Conservation (phyloP, 2,329 filamentous ascomycete species). For the Calonectria henricotiae region DNA sequence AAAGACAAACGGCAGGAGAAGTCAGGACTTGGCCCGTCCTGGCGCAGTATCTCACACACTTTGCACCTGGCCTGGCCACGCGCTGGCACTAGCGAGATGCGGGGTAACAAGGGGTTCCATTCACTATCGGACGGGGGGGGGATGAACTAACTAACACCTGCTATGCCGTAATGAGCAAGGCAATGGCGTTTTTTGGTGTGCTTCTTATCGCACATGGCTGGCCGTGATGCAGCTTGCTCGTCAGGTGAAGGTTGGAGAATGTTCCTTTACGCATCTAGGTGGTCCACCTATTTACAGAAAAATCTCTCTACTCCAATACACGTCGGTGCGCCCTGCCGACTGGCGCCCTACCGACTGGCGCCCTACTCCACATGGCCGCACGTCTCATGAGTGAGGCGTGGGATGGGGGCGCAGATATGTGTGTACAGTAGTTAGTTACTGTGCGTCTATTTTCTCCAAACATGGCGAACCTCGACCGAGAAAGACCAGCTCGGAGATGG, state of each 20-base stretch:
- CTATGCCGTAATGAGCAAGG: conserved; percentile 22
- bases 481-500: not conserved
- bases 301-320: conserved; percentile 14
- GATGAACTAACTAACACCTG: conserved; percentile 14
- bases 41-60: conserved; percentile 22
- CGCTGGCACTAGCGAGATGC: conserved; percentile 36
- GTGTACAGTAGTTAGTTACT: not conserved
- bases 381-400: not conserved
- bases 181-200: not conserved
- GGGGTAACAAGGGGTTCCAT: conserved; percentile 32
- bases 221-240: conserved; percentile 2
- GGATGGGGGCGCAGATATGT: not conserved
- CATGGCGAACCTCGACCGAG: conserved; percentile 3
- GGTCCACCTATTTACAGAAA: conserved; percentile 7
- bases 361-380: conserved; percentile 9
- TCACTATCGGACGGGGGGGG: conserved; percentile 5
- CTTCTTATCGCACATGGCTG: conserved; percentile 19
- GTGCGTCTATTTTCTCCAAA: conserved; percentile 8
- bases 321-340: conserved; percentile 15
- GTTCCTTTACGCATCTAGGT: conserved; percentile 6
- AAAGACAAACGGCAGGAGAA: conserved; percentile 23
- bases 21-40: conserved; percentile 32
- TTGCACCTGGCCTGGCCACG: conserved; percentile 21
- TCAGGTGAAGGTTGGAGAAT: conserved; percentile 21
- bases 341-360: conserved; percentile 8